Evolutionary conservation across 2,329 filamentous ascomycete genomes (phyloP).

Genomic region (Pseudogymnoascus sp.): DNA sequence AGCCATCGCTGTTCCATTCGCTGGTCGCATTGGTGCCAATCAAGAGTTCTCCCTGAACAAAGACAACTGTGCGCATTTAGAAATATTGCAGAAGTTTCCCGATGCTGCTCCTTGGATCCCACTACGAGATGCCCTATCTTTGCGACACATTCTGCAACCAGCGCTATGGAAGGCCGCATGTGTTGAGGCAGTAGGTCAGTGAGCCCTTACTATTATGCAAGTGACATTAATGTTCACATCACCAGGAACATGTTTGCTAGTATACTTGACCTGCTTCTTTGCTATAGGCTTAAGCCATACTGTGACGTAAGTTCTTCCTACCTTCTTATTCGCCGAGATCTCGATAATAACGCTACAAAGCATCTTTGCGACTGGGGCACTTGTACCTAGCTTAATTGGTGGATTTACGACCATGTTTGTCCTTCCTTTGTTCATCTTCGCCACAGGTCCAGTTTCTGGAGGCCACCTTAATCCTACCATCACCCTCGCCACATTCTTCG

Average conservation of each 20-base stretch:
- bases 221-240: not conserved
- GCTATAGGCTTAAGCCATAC: not conserved
- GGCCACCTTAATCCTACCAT: not conserved
- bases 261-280: not conserved
- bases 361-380: not conserved
- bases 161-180: not conserved
- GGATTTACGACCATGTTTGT: not conserved
- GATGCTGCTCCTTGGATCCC: not conserved
- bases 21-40: not conserved
- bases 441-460: not conserved
- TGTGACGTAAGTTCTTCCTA: not conserved
- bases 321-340: not conserved
- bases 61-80: not conserved
- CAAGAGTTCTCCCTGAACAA: not conserved
- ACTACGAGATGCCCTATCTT: not conserved
- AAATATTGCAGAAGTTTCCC: not conserved
- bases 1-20: not conserved
- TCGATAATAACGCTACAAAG: not conserved
- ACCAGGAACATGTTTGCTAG: not conserved
- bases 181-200: not conserved
- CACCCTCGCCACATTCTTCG: not conserved
- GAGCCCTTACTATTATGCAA: not conserved
- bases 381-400: not conserved
- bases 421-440: not conserved
- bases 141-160: not conserved